Evolutionary conservation across 345 rosid genomes (phyloP), one percentile per base, ranked within the genome.

Genomic region (Arabidopsis arenosa): DNA sequence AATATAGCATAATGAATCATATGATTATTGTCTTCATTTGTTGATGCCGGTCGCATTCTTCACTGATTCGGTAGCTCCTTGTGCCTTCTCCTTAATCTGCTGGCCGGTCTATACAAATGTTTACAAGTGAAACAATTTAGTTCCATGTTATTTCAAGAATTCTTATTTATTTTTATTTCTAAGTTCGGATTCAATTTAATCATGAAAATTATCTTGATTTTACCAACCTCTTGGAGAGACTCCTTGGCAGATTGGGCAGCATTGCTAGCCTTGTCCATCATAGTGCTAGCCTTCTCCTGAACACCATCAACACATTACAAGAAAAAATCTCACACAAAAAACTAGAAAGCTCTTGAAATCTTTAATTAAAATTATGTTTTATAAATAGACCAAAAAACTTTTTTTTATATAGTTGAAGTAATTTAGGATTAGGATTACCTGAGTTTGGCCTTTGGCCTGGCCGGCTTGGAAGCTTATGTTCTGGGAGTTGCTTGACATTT

Each of bases 181-280:
- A 23, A 23, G 26, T 1, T 23, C 26, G 26, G 26, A 23, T 23
- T 23, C 26, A n/a, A n/a, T n/a, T 26, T 18, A 54, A 33, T 32
- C n/a, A 43, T 15, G 6, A 7, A 41, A 15, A 23, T 8, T 40
- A 12, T 21, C 11, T 32, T 3, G 2, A 55, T 28, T 33, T 43
- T 18, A 14, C 9, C 13, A 52, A 91, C 97, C 87, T 86, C 84
- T 73, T 78, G 84, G 0, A 85, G 39, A 17, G 91, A 77, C 28
- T 90, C 91, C 86, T 71, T 85, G 1, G 90, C 85, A 55, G 91
- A 84, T 78, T 87, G 91, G 9, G 90, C 97, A 59, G 85, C 85
- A 76, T 82, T 67, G 67, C 75, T 40, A 2, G 90, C 88, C 72
- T 53, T 86, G 79, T 86, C 91, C 84, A 87, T 81, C 82, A 88